These are phyloP conservation scores for Linanthus parryae DNA, from an alignment of 148 eudicot species.

Conservation along the genomic window DNA sequence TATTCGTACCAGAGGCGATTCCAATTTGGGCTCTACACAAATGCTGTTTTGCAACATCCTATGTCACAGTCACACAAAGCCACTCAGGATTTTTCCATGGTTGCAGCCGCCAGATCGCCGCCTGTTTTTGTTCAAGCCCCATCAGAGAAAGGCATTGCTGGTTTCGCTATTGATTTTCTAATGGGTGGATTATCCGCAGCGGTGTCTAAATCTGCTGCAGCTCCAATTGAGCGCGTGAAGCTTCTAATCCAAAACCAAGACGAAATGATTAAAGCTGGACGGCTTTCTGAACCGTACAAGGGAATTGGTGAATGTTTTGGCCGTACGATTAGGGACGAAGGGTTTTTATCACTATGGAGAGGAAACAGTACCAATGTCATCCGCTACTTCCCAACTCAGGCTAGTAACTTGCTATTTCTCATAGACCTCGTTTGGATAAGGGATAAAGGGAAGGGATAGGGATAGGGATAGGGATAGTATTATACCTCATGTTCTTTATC, in stretches of 20 bases:
- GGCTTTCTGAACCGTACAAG: slow-evolving; percentile 77
- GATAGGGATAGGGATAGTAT: too few relatives aligned
- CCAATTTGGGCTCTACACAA: slow-evolving; percentile 40
- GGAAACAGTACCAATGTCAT: slow-evolving; percentile 81
- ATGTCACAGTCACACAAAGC: slow-evolving; percentile 17
- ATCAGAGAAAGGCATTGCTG: slow-evolving; percentile 48
- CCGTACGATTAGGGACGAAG: slow-evolving; percentile 60
- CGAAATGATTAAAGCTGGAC: slow-evolving; percentile 76
- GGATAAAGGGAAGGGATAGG: too few relatives aligned
- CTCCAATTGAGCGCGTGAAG: slow-evolving; percentile 85
- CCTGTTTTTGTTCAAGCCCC: slow-evolving; percentile 73
- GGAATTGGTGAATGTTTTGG: slow-evolving; percentile 75
- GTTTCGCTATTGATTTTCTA: slow-evolving; percentile 65
- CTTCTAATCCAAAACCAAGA: slow-evolving; percentile 87
- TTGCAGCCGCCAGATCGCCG: slow-evolving; percentile 26
- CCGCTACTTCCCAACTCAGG: slow-evolving; percentile 93
- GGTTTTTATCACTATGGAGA: slow-evolving; percentile 61
- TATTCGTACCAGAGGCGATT: slow-evolving; percentile 33
- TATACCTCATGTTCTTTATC: too few relatives aligned
- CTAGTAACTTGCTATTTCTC: too few relatives aligned
- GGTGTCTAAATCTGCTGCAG: slow-evolving; percentile 83
- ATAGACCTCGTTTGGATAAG: too few relatives aligned
- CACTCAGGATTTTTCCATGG: slow-evolving; percentile 39
- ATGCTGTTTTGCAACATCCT: slow-evolving; percentile 46
- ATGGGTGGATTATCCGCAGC: slow-evolving; percentile 94